Percentiles rank a stretch among this genome's conserved stretches.
Conservation (phyloP, 2,329 filamentous ascomycete genomes). For the Helotiales sp. region DNA sequence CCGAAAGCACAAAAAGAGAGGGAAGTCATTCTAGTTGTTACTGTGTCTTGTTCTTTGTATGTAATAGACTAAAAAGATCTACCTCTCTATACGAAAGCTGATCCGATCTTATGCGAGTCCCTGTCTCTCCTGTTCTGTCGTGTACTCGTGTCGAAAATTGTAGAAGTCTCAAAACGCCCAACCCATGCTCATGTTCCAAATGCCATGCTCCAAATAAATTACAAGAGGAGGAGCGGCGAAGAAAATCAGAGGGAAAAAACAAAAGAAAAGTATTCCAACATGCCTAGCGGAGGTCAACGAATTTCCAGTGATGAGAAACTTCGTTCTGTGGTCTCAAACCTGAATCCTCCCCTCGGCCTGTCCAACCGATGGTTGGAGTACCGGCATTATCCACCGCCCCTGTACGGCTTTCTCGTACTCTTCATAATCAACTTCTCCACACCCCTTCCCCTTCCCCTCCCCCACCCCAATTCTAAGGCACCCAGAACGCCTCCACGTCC, state of each 20-base stretch:
- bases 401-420: no score
- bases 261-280: not conserved
- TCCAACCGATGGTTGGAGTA: not conserved
- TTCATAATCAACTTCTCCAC: no score
- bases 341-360: not conserved
- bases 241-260: not conserved
- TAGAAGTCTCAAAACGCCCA: not conserved
- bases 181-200: not conserved
- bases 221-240: not conserved
- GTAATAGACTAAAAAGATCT: not conserved
- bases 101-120: not conserved
- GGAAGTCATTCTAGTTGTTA: conserved; percentile 1
- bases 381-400: not conserved
- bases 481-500: not conserved
- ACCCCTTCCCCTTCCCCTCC: not conserved
- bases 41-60: not conserved
- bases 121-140: not conserved
- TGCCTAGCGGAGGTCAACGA: not conserved
- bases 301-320: not conserved
- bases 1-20: not conserved
- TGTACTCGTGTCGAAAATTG: not conserved
- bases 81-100: not conserved
- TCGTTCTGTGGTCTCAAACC: not conserved
- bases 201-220: not conserved
- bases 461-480: not conserved